phyloP scores from a whole-genome alignment of 805 yeast species.

The Ogataea naganishii region DNA sequence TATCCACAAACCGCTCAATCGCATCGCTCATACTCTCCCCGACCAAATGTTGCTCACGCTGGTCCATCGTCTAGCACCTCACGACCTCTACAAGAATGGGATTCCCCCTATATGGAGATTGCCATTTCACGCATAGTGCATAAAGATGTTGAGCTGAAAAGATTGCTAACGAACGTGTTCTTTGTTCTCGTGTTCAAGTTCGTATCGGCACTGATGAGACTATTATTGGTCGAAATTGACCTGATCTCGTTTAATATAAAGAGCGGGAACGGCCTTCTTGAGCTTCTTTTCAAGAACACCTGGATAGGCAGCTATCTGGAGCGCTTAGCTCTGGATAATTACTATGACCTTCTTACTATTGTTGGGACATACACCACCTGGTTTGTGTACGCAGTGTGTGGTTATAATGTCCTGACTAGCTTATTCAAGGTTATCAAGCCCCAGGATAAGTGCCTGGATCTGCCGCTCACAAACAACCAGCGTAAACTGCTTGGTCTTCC shows the following conservation, averaged over 20 bases:
- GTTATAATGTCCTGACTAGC: slow-evolving; percentile 21
- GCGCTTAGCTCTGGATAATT: slow-evolving; percentile 1
- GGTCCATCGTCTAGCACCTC: no score
- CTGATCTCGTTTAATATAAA: not conserved
- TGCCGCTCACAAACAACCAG: slow-evolving; percentile 39
- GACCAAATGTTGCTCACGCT: no score
- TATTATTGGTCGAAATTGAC: slow-evolving; percentile 11
- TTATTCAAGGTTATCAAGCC: slow-evolving; percentile 26
- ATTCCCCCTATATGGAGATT: slow-evolving; percentile 31
- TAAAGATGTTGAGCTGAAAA: slow-evolving; percentile 27
- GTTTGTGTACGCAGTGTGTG: slow-evolving; percentile 15
- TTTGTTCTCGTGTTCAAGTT: slow-evolving; percentile 22
- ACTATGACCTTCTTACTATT: not conserved
- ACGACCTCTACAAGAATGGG: no score
- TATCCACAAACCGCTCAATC: no score
- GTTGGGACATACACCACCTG: slow-evolving; percentile 10
- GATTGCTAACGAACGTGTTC: slow-evolving; percentile 21
- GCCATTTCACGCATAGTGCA: slow-evolving; percentile 38
- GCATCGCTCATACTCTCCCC: no score
- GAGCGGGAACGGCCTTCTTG: not conserved
- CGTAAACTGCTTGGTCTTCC: slow-evolving; percentile 36
- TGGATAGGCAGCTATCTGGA: no score
- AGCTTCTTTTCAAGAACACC: not conserved
- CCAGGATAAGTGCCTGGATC: slow-evolving; percentile 41
- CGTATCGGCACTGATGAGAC: slow-evolving; percentile 13